phyloP scores from a whole-genome alignment of 2,329 filamentous ascomycete genomes.

The Fusarium beomiforme region DNA sequence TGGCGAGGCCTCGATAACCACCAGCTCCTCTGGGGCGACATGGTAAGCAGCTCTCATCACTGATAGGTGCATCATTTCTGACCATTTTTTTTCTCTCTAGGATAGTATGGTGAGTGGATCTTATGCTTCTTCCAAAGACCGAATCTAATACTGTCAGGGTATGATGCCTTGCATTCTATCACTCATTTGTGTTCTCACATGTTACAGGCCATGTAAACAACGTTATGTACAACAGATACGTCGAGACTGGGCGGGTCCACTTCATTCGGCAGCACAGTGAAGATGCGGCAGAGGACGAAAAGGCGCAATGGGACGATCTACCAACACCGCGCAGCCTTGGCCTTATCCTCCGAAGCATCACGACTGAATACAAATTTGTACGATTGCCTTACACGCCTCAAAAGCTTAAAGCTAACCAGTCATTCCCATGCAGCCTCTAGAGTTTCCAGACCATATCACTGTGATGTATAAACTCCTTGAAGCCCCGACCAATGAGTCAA shows the following conservation, averaged over 20 bases:
- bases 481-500: conserved; percentile 18
- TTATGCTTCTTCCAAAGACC: fast-evolving
- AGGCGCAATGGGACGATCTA: conserved; percentile 19
- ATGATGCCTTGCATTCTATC: fast-evolving
- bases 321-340: conserved; percentile 6
- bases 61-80: not conserved
- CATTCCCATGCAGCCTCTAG: not conserved
- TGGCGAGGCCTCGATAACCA: conserved; percentile 24
- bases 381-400: fast-evolving
- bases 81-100: not conserved
- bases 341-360: conserved; percentile 31
- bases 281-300: conserved; percentile 5
- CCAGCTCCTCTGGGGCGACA: conserved; percentile 29
- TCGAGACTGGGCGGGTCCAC: conserved; percentile 22
- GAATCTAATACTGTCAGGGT: not conserved
- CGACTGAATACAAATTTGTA: conserved; percentile 30
- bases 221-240: conserved; percentile 32
- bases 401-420: not conserved
- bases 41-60: conserved; percentile 3
- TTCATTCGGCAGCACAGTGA: conserved; percentile 18
- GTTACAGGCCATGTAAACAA: conserved; percentile 27
- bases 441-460: conserved; percentile 18
- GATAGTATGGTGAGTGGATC: conserved; percentile 23
- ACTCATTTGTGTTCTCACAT: not conserved
- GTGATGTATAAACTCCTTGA: conserved; percentile 25